Base-by-base conservation (phyloP, 345 rosid species). In the Carallia brachiata region DNA sequence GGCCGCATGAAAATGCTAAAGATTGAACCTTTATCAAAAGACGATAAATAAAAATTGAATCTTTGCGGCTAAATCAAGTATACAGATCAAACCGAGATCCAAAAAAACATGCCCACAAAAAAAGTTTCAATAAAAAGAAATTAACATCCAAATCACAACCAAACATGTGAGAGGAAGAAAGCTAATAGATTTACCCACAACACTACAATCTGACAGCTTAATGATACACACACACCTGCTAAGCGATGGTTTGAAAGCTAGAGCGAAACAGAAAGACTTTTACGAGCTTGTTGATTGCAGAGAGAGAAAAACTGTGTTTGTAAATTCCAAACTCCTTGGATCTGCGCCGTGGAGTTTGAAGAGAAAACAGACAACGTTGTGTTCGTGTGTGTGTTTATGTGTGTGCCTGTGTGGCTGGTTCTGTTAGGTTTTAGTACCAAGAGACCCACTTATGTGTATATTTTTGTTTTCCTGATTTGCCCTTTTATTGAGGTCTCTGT, bases 341-440 rank as follows among this genome's bases (percentile, higher is more conserved):
- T 88, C 92, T 89, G 84, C 84, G 83, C 92, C 92, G 89, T 83
- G 93, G 93, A 89, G 98, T 83, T 60, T 73, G 63, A 28, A 53
- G 58, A 6, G 39, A 2, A 32, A 70, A 39, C 32, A 13, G 55
- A 39, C n/a, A 13, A 52, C 0, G 63, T 3, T 23, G 32, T 1
- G 34, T 27, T 1, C 27, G 60, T 27, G 28, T 27, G 4, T 23
- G 31, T 56, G 9, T 4, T 5, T 56, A 19, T 27, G 4, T 1
- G 15, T 13, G 44, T 7, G 44, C 2, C 4, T 3, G 50, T 44
- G 50, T 44, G 0, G 50, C 17, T 44, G 50, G 23, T 40, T 12
- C 3, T 12, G 50, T 12, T 44, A 44, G 50, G 50, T 44, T 44
- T 44, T 44, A 12, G 50, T 0, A 12, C 10, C 50, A 12, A 44